Evolutionary conservation across 2,329 filamentous ascomycete genomes (phyloP).

Genomic region (Aspergillus carbonarius): DNA sequence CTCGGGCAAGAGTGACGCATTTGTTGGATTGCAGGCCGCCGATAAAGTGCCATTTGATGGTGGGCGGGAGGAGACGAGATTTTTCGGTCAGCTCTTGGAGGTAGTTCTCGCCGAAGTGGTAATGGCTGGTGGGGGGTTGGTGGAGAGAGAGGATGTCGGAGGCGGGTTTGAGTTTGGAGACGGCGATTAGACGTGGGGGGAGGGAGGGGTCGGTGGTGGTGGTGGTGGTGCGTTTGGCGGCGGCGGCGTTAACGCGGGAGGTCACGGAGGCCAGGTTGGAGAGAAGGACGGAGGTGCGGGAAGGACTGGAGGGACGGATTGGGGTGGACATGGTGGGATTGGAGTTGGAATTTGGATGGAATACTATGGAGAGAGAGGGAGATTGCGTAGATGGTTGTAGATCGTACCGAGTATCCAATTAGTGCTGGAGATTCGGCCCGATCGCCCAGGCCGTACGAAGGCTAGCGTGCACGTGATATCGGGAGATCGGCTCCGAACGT

Average conservation of each 20-base stretch:
- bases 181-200: slow-evolving; percentile 72
- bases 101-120: slow-evolving; percentile 97
- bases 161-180: slow-evolving; percentile 93
- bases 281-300: slow-evolving; percentile 62
- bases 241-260: slow-evolving; percentile 56
- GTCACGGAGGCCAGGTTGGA: slow-evolving; percentile 63
- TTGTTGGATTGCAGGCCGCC: slow-evolving; percentile 92
- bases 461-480: background rate
- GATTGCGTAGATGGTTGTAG: too few species aligned
- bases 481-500: slow-evolving; percentile 7
- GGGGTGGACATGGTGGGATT: slow-evolving; percentile 12
- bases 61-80: slow-evolving; percentile 69
- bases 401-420: too few species aligned
- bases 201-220: slow-evolving; percentile 12
- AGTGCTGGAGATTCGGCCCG: too few species aligned
- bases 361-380: too few species aligned
- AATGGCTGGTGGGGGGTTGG: slow-evolving; percentile 57
- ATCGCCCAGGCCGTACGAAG: background rate
- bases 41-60: slow-evolving; percentile 93
- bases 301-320: slow-evolving; percentile 56
- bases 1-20: slow-evolving; percentile 77
- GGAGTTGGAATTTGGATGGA: too few species aligned
- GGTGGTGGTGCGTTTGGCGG: slow-evolving; percentile 27
- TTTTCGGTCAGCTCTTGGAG: slow-evolving; percentile 86
- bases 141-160: slow-evolving; percentile 87